Base-by-base conservation (phyloP, 768 basidiomycete genomes). In the Mrakia blollopis region DNA sequence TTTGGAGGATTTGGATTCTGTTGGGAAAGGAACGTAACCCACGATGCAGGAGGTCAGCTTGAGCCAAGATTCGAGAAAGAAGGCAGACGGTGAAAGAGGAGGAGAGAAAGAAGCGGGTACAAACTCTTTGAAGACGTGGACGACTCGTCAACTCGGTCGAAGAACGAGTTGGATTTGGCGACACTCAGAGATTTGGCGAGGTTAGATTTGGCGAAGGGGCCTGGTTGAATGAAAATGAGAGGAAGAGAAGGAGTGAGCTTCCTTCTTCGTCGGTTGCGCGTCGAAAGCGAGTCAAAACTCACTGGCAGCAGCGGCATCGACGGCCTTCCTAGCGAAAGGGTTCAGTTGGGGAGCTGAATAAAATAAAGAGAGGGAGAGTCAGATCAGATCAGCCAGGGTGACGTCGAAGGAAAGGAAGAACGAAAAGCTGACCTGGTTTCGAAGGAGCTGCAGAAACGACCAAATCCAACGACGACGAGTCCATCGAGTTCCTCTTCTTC, bases 111-210 rank as follows among this genome's bases (percentile, higher is more conserved):
- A 50, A 16, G 47, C 18, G 7, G 1, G 28, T 6, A 71, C 44
- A 13, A 32, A 77, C 76, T 44, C 63, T 54, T 63, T 23, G 57
- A 16, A 10, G 61, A 50, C 54, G 9, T 54, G 30, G 41, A 37
- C 67, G 37, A n/a, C n/a, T 74, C 77, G 60, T 78, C 77, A 11
- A 78, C 69, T 7, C 77, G 67, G 30, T 74, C 73, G 44, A 78
- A 78, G 77, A 78, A 78, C 44, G 73, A 74, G 14, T 67, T 71
- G 5, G 73, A 74, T 23, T 78, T 74, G 21, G 41, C 57, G 13
- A 78, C 21, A 0, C 73, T 63, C 0, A 57, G 23, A 6, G 77
- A n/a, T 47, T 74, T 74, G 32, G 65, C 68, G 30, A 71, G 30
- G 69, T 70, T 71, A n/a, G 75, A 62, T 28, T 57, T 47, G 7